phyloP scores from a whole-genome alignment of 2,329 filamentous ascomycete genomes.

The Alternaria arbusti region DNA sequence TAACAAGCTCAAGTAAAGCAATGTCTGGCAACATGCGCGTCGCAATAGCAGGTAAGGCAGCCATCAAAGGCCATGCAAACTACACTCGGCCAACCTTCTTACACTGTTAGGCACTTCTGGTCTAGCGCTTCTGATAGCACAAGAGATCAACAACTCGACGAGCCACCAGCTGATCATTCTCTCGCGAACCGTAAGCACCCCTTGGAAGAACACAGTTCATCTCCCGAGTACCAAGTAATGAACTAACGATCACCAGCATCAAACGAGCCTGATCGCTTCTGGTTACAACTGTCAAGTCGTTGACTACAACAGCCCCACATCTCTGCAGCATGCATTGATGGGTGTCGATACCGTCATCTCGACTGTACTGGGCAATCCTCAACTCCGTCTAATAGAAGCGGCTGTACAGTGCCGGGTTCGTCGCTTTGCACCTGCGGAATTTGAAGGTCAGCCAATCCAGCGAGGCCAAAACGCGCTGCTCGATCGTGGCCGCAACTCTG shows the following conservation, averaged over 20 bases:
- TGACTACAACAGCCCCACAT: conserved; percentile 67
- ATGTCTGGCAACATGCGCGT: conserved; percentile 60
- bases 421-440: conserved; percentile 77
- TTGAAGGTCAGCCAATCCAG: conserved; percentile 68
- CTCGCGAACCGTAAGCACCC: conserved; percentile 64
- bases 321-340: conserved; percentile 69
- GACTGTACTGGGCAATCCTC: conserved; percentile 70
- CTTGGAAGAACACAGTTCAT: background rate
- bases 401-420: conserved; percentile 69
- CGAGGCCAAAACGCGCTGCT: conserved; percentile 65
- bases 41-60: conserved; percentile 57
- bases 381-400: conserved; percentile 75
- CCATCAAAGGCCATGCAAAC: background rate
- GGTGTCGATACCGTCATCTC: conserved; percentile 79
- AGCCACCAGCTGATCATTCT: conserved; percentile 74
- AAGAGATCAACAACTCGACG: conserved; percentile 65
- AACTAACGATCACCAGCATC: conserved; percentile 52
- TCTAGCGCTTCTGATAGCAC: conserved; percentile 63
- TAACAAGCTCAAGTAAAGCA: conserved; percentile 18
- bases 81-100: background rate
- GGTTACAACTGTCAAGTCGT: conserved; percentile 72
- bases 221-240: background rate
- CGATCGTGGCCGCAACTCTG: conserved; percentile 65
- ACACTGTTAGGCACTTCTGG: conserved; percentile 59
- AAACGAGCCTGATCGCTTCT: conserved; percentile 60